Evolutionary conservation across 2,329 filamentous ascomycete species (phyloP), one percentile per base, ranked within the genome.

Genomic region (Claviceps sp.): DNA sequence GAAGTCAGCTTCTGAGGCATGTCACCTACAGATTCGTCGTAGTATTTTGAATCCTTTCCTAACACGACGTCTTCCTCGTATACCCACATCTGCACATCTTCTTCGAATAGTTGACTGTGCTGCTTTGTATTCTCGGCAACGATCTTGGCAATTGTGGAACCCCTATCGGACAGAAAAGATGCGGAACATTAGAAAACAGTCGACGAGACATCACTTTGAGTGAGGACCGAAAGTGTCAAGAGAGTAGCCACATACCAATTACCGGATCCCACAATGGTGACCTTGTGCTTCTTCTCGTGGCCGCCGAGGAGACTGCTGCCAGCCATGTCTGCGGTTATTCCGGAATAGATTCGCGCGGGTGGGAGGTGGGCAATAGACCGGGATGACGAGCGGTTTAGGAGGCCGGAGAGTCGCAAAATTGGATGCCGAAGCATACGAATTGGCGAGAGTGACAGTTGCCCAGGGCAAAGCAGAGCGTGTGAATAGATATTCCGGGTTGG

Each of bases 1-100:
- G 81, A 69, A 7, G 93, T 95, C 67, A 98, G 83, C 72, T 95
- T 95, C 67, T 93, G 86, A 3, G 85, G 80, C 57, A 81, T 75
- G 56, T 80, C 77, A 62, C 78, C 77, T 40, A 78, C 74, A 54
- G 76, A 70, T 20, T 77, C 63, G 61, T 86, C 76, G 74, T 88
- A 89, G 70, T 88, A 78, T 59, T 80, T 81, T 48, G 86, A 91
- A 57, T 78, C 76, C 61, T 84, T 76, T 13, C 86, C 71, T 43
- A 95, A 74, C 51, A 79, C 78, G 57, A 95, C 83, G 24, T 95
- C 80, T 69, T 98, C 93, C 70, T 98, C 93, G 65, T 82, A 96
- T 63, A 98, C 94, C 93, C 93, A 98, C 93, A 98, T 97, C 70
- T 95, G 88, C 50, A 98, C 89, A 56, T 88, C 76, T 66, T 84